Evolutionary conservation across 495 filamentous ascomycete genomes (phyloP), one percentile per base, ranked within the genome.

Genomic region (Emericellopsis terricola): DNA sequence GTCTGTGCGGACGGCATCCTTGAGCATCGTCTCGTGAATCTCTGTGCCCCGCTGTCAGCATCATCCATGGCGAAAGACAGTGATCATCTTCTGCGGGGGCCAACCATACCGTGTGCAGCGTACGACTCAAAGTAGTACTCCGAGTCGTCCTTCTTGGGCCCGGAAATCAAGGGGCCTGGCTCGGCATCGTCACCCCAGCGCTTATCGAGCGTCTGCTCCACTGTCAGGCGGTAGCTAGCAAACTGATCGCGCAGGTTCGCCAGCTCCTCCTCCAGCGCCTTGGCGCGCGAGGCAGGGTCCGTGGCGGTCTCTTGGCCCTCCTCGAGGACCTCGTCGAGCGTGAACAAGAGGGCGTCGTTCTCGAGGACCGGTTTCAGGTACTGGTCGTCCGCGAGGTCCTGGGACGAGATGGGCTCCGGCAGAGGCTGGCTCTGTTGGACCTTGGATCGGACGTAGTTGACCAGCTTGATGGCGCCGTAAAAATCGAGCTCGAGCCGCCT

Each of bases 11-110:
- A 99, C 80, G 53, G 85, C 75, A 57, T 99, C 89, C 68, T 91
- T 85, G 41, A 94, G 68, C 85, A 94, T 94, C 9, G 73, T 80
- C 46, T 91, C 79, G 55, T 94, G 85, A 43, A 94, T 93, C 23
- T 77, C 80, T 81, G 29, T n/a, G n/a, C n/a, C n/a, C n/a, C n/a
- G n/a, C n/a, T n/a, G n/a, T n/a, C n/a, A n/a, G n/a, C n/a, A n/a
- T n/a, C n/a, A n/a, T n/a, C n/a, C n/a, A n/a, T n/a, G n/a, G n/a
- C n/a, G n/a, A n/a, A n/a, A n/a, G n/a, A n/a, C n/a, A n/a, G n/a
- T n/a, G n/a, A n/a, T n/a, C n/a, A n/a, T n/a, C n/a, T n/a, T n/a
- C n/a, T n/a, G n/a, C n/a, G n/a, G n/a, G n/a, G n/a, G n/a, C n/a
- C n/a, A n/a, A 31, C 26, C 58, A n/a, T 51, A 77, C 77, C 69